phyloP scores from a whole-genome alignment of 1,284 basidiomycete genomes.

The Ceratobasidium sp. region DNA sequence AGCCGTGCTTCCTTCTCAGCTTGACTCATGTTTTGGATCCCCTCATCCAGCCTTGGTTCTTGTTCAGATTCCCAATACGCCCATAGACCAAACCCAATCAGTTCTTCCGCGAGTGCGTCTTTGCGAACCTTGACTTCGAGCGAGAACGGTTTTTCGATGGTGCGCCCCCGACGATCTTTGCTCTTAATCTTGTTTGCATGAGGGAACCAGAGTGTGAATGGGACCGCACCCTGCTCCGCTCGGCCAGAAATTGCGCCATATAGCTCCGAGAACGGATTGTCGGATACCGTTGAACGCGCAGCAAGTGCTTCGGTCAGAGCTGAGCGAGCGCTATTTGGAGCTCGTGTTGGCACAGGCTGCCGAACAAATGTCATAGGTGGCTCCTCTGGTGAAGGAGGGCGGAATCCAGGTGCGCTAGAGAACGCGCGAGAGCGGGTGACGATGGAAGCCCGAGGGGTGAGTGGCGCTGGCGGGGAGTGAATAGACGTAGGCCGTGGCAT shows the following conservation, averaged over 20 bases:
- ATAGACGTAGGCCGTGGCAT: constrained; percentile 42
- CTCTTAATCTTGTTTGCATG: constrained; percentile 62
- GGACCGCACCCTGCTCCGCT: constrained; percentile 69
- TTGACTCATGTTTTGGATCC: constrained; percentile 58
- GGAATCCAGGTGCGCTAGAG: constrained; percentile 37
- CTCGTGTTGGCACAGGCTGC: constrained; percentile 1
- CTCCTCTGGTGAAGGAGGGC: constrained; percentile 40
- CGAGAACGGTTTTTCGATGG: constrained; percentile 47
- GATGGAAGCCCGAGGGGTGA: constrained; percentile 41
- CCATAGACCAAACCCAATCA: constrained; percentile 92
- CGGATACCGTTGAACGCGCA: constrained; percentile 60
- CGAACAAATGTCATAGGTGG: constrained; percentile 30
- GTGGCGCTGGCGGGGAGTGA: constrained; percentile 43
- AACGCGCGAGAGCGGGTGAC: constrained; percentile 37
- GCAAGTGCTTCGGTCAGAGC: constrained; percentile 74
- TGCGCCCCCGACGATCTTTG: constrained; percentile 46
- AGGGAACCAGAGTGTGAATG: constrained; percentile 89
- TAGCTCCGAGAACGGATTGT: constrained; percentile 84
- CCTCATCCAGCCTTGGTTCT: constrained; percentile 79
- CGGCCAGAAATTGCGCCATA: constrained; percentile 83
- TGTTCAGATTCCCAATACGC: constrained; percentile 90
- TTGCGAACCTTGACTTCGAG: constrained; percentile 73
- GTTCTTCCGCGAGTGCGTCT: constrained; percentile 94
- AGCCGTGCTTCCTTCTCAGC: constrained; percentile 59
- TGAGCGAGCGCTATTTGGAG: constrained; percentile 54